phyloP scores from a whole-genome alignment of 106 monocot species.

The Posidonia australis region DNA sequence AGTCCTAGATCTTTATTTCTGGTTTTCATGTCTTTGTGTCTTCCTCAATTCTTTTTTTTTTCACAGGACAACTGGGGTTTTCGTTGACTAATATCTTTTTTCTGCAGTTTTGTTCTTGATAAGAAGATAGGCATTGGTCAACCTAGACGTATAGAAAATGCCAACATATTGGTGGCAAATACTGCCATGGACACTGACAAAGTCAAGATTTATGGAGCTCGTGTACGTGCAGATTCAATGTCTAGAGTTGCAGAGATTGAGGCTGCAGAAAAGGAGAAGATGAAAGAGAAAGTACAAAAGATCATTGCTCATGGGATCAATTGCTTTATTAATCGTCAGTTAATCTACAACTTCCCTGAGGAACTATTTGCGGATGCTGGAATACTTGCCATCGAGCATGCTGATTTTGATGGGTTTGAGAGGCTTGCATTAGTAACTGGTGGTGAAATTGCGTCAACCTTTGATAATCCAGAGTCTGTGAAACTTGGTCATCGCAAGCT shows the following conservation, averaged over 20 bases:
- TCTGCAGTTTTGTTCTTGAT: conserved; percentile 87
- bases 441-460: conserved; percentile 95
- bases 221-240: conserved; percentile 98
- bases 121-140: conserved; percentile 99
- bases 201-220: conserved; percentile 98
- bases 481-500: conserved; percentile 94
- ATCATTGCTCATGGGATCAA: conserved; percentile 92
- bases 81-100: background rate
- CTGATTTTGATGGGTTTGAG: conserved; percentile 98
- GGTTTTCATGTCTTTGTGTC: no score
- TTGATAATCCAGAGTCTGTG: conserved; percentile 94
- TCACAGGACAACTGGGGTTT: no score
- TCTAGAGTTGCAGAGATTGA: conserved; percentile 89
- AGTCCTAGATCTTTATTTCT: no score
- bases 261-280: conserved; percentile 85
- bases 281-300: conserved; percentile 96
- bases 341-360: conserved; percentile 97
- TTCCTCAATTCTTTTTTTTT: no score
- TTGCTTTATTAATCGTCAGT: conserved; percentile 93
- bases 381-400: conserved; percentile 95
- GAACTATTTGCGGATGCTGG: conserved; percentile 98
- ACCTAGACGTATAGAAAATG: conserved; percentile 85
- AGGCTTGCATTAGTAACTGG: conserved; percentile 89
- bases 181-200: conserved; percentile 99
- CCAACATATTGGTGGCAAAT: conserved; percentile 95